Percentiles rank a stretch among this genome's conserved stretches.
Conservation (phyloP, 2,329 filamentous ascomycete species). For the Colletotrichum kahawae region DNA sequence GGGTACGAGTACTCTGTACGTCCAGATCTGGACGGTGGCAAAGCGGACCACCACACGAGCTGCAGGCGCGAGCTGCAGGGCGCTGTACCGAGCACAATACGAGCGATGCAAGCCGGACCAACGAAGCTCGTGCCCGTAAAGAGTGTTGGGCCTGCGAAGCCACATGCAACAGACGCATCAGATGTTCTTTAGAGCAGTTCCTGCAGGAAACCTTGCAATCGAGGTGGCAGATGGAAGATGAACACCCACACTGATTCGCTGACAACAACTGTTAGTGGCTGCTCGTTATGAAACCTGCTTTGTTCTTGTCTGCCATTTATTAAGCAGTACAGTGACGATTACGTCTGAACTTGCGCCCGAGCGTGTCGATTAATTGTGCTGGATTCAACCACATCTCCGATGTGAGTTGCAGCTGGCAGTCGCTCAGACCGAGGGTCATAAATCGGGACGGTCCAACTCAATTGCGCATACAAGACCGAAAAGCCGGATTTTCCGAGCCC, state of each 20-base stretch:
- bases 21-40: neutral
- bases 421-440: neutral
- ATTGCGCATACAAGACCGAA: neutral
- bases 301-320: neutral
- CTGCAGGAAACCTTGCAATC: no score
- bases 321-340: neutral
- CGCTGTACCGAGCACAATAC: neutral
- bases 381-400: neutral
- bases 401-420: neutral
- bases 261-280: neutral
- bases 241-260: neutral
- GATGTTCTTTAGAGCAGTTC: neutral
- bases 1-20: neutral
- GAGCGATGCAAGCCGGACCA: neutral
- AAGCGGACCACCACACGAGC: neutral
- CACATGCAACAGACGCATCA: neutral
- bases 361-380: neutral
- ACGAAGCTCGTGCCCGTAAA: neutral
- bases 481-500: neutral
- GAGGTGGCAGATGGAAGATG: neutral
- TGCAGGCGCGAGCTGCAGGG: slow-evolving; percentile 1
- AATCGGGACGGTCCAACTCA: neutral
- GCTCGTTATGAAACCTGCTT: neutral
- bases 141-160: neutral
- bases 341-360: neutral